Base-by-base conservation (phyloP, 495 filamentous ascomycete species). In the Penicillium coffeae region DNA sequence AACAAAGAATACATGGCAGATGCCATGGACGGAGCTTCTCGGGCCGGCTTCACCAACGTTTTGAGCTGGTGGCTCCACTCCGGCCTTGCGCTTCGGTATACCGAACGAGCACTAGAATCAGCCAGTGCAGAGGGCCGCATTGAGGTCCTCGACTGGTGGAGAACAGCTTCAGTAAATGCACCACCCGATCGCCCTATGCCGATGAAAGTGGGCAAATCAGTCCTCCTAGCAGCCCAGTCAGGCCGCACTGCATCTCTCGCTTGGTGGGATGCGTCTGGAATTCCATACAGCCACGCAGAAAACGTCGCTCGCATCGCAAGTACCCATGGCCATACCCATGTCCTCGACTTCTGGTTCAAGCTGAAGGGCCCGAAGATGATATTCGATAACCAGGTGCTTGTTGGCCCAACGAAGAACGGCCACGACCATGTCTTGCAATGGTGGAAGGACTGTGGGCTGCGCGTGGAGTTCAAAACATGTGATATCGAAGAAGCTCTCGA, bases 401-500 rank as follows among this genome's bases (percentile, higher is more conserved):
- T 93, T 3, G 88, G 87, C 13, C 83, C 91, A 8, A 95, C 91
- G 7, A 90, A 87, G 62, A 90, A 90, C 47, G 89, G 88, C 2
- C 86, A 91, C 60, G 82, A 86, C 15, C 77, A 83, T 16, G 88
- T 95, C 21, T 66, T 96, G 12, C 87, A 95, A 60, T 96, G 90
- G 90, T 96, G 91, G 91, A 87, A 86, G 50, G 66, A 70, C 40
- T 87, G 84, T 51, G 85, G 85, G 0, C 76, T 88, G 33, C 70
- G 75, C 9, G 90, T 95, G 10, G 89, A 95, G 65, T 96, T 95
- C 62, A 92, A 91, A 70, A 94, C 90, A 8, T 95, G 90, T 54
- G 89, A 95, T 71, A 89, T 96, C 52, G 90, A 96, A 63, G 91
- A 95, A 68, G 90, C 91, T 8, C 71, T 96, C 47, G 91, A 96